phyloP scores from a whole-genome alignment of 345 rosid species.

The Streptanthus diversifolius region DNA sequence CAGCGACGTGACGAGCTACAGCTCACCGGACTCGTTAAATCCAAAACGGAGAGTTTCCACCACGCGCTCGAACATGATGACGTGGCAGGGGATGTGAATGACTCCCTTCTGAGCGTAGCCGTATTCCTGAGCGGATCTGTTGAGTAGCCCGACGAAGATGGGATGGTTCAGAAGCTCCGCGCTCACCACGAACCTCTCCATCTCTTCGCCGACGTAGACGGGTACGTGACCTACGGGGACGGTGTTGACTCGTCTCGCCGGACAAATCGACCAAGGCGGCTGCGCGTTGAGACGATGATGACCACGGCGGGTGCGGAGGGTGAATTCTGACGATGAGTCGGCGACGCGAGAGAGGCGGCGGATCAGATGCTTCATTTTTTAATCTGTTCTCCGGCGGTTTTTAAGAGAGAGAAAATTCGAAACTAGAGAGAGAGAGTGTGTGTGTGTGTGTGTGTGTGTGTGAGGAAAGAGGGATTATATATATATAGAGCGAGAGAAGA shows the following conservation, averaged over 20 bases:
- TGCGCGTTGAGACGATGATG: conserved; percentile 26
- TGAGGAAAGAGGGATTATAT: background rate
- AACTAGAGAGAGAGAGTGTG: conserved; percentile 2
- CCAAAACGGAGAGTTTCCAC: conserved; percentile 73
- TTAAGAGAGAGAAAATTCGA: background rate
- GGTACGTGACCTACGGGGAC: conserved; percentile 91
- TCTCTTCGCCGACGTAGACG: conserved; percentile 92
- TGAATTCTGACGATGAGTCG: conserved; percentile 56
- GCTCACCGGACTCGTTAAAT: background rate
- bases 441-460: background rate
- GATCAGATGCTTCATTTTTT: conserved; percentile 72
- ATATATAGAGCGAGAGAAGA: conserved; percentile 13
- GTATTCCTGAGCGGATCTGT: conserved; percentile 85
- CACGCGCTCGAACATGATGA: conserved; percentile 68
- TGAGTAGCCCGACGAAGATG: conserved; percentile 58
- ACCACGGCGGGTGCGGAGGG: conserved; percentile 32
- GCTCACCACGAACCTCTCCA: conserved; percentile 84
- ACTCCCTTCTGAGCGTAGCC: conserved; percentile 96
- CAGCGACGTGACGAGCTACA: conserved; percentile 26
- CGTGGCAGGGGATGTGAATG: conserved; percentile 91
- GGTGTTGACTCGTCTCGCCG: conserved; percentile 29
- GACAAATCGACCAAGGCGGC: conserved; percentile 22
- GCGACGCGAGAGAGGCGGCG: conserved; percentile 88
- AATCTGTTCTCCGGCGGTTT: background rate
- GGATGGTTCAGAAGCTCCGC: conserved; percentile 92